These are phyloP conservation scores for Debaryomyces fabryi DNA, from an alignment of 1,139 yeast genomes.

Conservation along the genomic window DNA sequence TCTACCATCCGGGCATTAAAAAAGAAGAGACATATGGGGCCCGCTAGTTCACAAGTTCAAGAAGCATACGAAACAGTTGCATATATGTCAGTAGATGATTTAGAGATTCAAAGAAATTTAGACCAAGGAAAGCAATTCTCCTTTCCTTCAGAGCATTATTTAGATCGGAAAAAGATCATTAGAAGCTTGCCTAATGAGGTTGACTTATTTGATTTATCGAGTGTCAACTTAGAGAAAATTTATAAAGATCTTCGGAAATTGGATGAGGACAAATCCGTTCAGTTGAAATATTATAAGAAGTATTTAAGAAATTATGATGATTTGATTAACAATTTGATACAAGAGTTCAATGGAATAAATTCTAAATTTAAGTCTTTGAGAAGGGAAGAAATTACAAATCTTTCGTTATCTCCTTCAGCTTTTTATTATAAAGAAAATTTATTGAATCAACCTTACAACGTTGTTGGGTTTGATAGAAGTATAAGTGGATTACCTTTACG, in stretches of 20 bases:
- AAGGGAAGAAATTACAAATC: slow-evolving; percentile 36
- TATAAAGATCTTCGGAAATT: slow-evolving; percentile 36
- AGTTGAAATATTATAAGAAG: slow-evolving; percentile 40
- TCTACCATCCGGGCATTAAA: slow-evolving; percentile 2
- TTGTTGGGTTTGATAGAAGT: slow-evolving; percentile 47
- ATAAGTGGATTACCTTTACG: slow-evolving; percentile 45
- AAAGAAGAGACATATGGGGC: slow-evolving; percentile 8
- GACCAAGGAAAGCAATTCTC: slow-evolving; percentile 42
- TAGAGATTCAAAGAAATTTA: slow-evolving; percentile 39
- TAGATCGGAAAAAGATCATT: slow-evolving; percentile 39
- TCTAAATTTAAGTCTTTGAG: slow-evolving; percentile 40
- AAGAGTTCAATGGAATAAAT: slow-evolving; percentile 41
- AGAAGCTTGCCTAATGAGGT: slow-evolving; percentile 42
- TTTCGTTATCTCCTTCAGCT: slow-evolving; percentile 31
- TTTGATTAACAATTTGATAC: slow-evolving; percentile 34
- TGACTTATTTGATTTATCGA: slow-evolving; percentile 33
- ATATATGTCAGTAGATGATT: slow-evolving; percentile 44
- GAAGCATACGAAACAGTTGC: slow-evolving; percentile 34
- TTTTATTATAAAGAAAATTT: slow-evolving; percentile 34
- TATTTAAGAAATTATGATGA: slow-evolving; percentile 37
- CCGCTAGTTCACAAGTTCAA: slow-evolving; percentile 15
- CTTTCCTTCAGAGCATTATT: slow-evolving; percentile 38
- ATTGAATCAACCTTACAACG: slow-evolving; percentile 42
- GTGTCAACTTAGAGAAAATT: slow-evolving; percentile 26
- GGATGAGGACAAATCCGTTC: slow-evolving; percentile 44